Percentiles rank a stretch among this genome's conserved stretches.
These are phyloP conservation scores for Hericium alpestre DNA, from an alignment of 768 basidiomycete species.

Conservation along the genomic window DNA sequence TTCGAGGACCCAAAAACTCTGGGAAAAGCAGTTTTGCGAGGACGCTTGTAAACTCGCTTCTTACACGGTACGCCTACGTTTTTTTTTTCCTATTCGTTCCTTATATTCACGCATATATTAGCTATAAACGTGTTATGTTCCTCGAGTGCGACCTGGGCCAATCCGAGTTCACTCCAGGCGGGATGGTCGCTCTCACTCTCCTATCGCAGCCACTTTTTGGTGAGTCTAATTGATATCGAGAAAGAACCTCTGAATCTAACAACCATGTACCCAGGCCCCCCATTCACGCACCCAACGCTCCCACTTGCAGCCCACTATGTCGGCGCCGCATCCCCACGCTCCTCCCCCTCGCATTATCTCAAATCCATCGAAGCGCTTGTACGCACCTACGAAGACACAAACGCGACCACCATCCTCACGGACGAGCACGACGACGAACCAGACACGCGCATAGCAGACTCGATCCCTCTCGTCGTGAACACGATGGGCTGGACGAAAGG, in stretches of 20 bases:
- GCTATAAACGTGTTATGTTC: slow-evolving; percentile 76
- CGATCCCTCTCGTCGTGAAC: slow-evolving; percentile 81
- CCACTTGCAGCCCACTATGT: slow-evolving; percentile 74
- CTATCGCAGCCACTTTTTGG: slow-evolving; percentile 64
- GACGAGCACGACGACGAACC: slow-evolving; percentile 18
- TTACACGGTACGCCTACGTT: slow-evolving; percentile 34
- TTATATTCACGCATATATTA: slow-evolving; percentile 16
- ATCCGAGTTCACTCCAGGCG: slow-evolving; percentile 84
- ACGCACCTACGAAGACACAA: slow-evolving; percentile 48
- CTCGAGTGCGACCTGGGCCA: slow-evolving; percentile 92
- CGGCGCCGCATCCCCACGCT: slow-evolving; percentile 67
- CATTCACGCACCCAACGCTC: slow-evolving; percentile 73
- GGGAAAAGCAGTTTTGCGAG: slow-evolving; percentile 89
- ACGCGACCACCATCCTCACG: slow-evolving; percentile 14
- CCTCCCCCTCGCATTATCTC: slow-evolving; percentile 70
- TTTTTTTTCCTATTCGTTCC: not conserved
- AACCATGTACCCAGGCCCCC: slow-evolving; percentile 48
- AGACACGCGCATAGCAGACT: slow-evolving; percentile 36
- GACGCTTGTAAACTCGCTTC: slow-evolving; percentile 58
- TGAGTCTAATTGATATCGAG: slow-evolving; percentile 19
- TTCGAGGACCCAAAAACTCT: slow-evolving; percentile 78
- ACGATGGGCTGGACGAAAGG: slow-evolving; percentile 98
- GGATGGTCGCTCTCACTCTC: slow-evolving; percentile 72
- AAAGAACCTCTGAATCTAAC: not conserved
- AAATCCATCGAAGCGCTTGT: slow-evolving; percentile 55